Conservation (phyloP, 257 asterid species). For the Coffea eugenioides region DNA sequence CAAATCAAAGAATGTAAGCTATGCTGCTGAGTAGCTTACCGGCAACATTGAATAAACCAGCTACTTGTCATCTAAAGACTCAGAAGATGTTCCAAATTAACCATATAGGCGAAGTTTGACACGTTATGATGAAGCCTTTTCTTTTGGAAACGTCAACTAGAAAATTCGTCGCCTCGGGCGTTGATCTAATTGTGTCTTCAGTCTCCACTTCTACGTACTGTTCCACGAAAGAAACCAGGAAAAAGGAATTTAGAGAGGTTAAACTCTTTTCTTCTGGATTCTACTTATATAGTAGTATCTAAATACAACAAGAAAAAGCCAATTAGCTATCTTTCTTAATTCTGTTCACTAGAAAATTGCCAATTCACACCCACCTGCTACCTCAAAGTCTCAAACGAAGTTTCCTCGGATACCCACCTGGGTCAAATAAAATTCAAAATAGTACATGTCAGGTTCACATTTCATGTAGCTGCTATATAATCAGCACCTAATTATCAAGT, state of each 20-base stretch:
- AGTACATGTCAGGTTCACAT: not conserved
- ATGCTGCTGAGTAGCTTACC: no score
- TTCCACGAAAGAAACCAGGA: not conserved
- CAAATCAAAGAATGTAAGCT: no score
- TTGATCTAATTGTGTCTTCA: not conserved
- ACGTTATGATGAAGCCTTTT: not conserved
- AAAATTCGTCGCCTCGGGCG: not conserved
- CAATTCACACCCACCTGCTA: not conserved
- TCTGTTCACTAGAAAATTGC: no score
- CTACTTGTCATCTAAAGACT: not conserved
- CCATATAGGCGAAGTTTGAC: not conserved
- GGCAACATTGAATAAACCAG: no score
- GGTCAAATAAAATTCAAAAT: not conserved
- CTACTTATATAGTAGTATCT: not conserved
- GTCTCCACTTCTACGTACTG: not conserved
- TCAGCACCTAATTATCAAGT: not conserved
- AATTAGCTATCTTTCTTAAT: no score
- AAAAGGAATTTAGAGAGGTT: not conserved
- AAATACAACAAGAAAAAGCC: not conserved
- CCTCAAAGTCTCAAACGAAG: not conserved
- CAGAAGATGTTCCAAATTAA: not conserved
- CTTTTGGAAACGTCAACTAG: not conserved
- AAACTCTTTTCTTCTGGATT: not conserved
- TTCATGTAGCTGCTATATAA: slow-evolving; percentile 7
- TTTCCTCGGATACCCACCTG: not conserved